A percentile compares a stretch with the other conserved stretches of the same genome.
Conservation (phyloP, 2,329 filamentous ascomycete species). For the Apiospora marii region DNA sequence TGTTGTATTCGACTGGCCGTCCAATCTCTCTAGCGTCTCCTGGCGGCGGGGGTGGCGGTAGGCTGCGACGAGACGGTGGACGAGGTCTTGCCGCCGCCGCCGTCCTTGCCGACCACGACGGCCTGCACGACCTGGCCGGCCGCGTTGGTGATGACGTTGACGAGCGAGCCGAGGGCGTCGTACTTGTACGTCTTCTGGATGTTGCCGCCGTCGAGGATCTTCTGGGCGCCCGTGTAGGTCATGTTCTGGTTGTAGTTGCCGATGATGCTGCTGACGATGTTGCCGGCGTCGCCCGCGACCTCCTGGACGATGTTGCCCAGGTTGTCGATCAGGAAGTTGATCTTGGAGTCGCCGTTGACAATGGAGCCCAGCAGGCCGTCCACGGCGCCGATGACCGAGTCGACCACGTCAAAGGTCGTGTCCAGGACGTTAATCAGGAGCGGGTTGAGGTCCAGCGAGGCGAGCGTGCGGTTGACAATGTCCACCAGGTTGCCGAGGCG, state of each 20-base stretch:
- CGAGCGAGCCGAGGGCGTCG: conserved; percentile 53
- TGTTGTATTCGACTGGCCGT: neutral
- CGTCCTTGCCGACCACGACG: conserved; percentile 35
- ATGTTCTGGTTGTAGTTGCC: conserved; percentile 67
- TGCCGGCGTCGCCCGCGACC: conserved; percentile 55
- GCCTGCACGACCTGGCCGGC: conserved; percentile 59
- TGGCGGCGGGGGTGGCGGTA: neutral
- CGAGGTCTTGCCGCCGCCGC: conserved; percentile 30
- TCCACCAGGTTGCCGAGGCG: conserved; percentile 66
- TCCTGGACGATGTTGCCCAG: conserved; percentile 70
- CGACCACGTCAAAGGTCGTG: conserved; percentile 59
- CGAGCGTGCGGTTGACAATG: conserved; percentile 67
- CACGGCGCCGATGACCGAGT: conserved; percentile 62
- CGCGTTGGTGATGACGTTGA: conserved; percentile 59
- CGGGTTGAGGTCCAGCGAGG: conserved; percentile 67
- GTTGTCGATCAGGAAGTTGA: conserved; percentile 67
- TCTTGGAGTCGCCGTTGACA: conserved; percentile 60
- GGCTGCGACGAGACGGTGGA: conserved; percentile 26
- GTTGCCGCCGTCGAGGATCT: conserved; percentile 41
- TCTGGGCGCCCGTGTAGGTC: conserved; percentile 54
- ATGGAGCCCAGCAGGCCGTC: conserved; percentile 67
- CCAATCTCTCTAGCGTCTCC: neutral
- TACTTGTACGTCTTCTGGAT: conserved; percentile 59
- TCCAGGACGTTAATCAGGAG: conserved; percentile 64
- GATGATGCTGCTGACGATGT: conserved; percentile 59